Percentiles rank a stretch among this genome's conserved stretches.
Conservation (phyloP, 2,329 filamentous ascomycete genomes). For the Chaetomiaceae sp. region DNA sequence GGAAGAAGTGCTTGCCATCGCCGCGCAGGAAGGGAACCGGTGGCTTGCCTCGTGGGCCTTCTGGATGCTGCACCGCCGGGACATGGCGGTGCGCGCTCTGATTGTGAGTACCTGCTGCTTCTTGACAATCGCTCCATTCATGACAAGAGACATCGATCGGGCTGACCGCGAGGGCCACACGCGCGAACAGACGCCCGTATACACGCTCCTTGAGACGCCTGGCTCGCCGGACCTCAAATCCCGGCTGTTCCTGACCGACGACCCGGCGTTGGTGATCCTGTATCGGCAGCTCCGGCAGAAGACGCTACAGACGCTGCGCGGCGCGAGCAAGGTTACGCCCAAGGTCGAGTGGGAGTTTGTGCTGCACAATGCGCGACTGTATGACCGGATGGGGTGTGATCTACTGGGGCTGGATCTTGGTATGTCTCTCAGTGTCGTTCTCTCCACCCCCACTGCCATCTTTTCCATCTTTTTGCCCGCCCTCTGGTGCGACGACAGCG, state of each 20-base stretch:
- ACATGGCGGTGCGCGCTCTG: constrained; percentile 77
- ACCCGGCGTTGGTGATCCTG: constrained; percentile 79
- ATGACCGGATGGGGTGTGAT: constrained; percentile 90
- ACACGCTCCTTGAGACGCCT: constrained; percentile 64
- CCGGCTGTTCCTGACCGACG: constrained; percentile 79
- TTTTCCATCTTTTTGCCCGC: no score
- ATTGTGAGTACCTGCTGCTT: constrained; percentile 52
- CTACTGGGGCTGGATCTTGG: constrained; percentile 78
- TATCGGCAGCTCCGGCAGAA: constrained; percentile 81
- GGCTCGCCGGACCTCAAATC: constrained; percentile 64
- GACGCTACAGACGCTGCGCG: constrained; percentile 74
- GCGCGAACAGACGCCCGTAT: constrained; percentile 62
- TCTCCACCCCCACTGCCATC: background rate
- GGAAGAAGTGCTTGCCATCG: constrained; percentile 71
- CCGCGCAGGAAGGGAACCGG: constrained; percentile 74
- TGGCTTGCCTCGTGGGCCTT: constrained; percentile 97
- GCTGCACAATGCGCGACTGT: constrained; percentile 75
- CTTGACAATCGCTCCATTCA: background rate
- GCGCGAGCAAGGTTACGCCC: constrained; percentile 74
- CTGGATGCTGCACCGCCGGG: constrained; percentile 76
- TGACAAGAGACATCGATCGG: no score
- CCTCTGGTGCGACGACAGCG: no score
- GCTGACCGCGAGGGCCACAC: constrained; percentile 4
- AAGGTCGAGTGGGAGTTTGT: constrained; percentile 84
- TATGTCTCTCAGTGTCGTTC: constrained; percentile 39